Evolutionary conservation across 441 rosid species (phyloP).

Genomic region (Flueggea neowawraea): DNA sequence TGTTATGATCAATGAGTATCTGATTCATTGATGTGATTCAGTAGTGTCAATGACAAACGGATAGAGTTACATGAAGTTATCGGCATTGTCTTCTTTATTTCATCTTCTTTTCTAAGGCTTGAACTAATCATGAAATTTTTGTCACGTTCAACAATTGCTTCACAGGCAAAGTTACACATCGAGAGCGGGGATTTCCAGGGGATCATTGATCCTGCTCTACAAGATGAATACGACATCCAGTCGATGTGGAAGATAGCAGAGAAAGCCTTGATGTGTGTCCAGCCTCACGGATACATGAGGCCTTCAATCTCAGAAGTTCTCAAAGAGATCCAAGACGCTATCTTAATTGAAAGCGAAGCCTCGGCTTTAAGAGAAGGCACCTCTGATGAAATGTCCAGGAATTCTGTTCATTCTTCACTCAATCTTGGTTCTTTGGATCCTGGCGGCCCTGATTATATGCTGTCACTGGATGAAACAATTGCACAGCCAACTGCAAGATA

Average conservation of each 20-base stretch:
- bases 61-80: too few species aligned
- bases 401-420: constrained; percentile 69
- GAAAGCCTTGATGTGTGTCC: constrained; percentile 87
- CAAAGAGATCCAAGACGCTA: constrained; percentile 93
- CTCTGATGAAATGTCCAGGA: constrained; percentile 74
- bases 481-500: constrained; percentile 70
- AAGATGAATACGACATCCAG: constrained; percentile 74
- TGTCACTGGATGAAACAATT: constrained; percentile 57
- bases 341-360: constrained; percentile 64
- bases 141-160: background rate
- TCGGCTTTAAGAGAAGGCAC: constrained; percentile 44
- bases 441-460: constrained; percentile 48
- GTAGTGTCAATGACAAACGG: background rate
- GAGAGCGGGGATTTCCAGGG: constrained; percentile 94
- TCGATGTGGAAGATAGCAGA: constrained; percentile 99
- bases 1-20: too few species aligned
- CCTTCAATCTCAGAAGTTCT: constrained; percentile 93
- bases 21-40: background rate
- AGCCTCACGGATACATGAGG: constrained; percentile 86
- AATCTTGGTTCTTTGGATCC: constrained; percentile 38
- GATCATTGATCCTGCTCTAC: constrained; percentile 69
- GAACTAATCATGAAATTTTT: background rate
- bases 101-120: background rate
- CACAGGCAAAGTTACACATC: constrained; percentile 81
- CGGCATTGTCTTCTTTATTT: background rate